Evolutionary conservation across 164 flowering plant genomes (phyloP), one percentile per base, ranked within the genome.

Genomic region (Pachysandra terminalis): DNA sequence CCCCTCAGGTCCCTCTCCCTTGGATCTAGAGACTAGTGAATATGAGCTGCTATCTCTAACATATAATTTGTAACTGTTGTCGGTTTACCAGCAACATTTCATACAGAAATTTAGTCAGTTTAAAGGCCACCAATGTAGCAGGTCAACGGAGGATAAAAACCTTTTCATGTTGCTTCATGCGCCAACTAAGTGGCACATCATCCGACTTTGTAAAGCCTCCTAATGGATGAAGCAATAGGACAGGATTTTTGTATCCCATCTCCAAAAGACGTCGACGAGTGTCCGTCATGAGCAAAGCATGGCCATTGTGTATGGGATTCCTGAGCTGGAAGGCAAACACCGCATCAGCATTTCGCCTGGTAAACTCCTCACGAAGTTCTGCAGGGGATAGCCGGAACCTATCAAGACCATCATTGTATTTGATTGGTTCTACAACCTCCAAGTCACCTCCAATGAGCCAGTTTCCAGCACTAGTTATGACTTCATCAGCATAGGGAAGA

Each of bases 91-190:
- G 23, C 15, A 21, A 8, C 2, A 14, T 57, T 17, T 57, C 67
- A 21, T 27, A 41, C 15, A 52, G 24, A 57, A 41, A 7, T 32
- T 32, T 32, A 32, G 27, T 23, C 24, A 56, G 14, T 56, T 12
- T 56, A n/a, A 56, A 22, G 12, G 59, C 27, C 59, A 45, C 16
- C 21, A 56, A n/a, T 21, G 25, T 21, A 3, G 25, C 13, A 14
- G 32, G 24, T 37, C 6, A 4, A 35, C 64, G 53, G 4, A 41
- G 51, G n/a, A 0, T 14, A 45, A 45, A 6, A 19, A 88, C 98
- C 99, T 90, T 95, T 74, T 86, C 93, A 68, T 95, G 99, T 71
- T 92, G 99, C 80, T 78, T 88, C 98, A 95, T 95, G 64, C 99
- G 80, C 96, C 93, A 88, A 64, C 74, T 74, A 59, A 95, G 90